Evolutionary conservation across 2,329 filamentous ascomycete genomes (phyloP).

Genomic region (Botrytis squamosa): DNA sequence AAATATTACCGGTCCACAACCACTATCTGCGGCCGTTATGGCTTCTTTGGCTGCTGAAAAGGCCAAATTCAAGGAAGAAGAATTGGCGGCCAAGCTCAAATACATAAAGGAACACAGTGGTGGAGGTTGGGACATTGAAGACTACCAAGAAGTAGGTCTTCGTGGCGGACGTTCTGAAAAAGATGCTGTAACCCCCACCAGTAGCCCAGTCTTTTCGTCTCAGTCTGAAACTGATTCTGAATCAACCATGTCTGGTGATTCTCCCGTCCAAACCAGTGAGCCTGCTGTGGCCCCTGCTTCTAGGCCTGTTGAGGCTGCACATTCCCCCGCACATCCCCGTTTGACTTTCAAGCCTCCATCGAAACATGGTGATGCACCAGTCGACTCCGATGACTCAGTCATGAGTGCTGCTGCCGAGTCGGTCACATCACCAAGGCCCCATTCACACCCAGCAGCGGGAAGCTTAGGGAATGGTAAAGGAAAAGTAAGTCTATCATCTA

Average conservation of each 20-base stretch:
- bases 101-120: neutral
- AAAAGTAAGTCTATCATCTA: neutral
- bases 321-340: neutral
- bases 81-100: neutral
- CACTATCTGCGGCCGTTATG: neutral
- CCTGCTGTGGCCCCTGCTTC: neutral
- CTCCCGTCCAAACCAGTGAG: neutral
- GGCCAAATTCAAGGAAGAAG: neutral
- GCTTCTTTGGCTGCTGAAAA: neutral
- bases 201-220: neutral
- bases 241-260: neutral
- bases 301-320: neutral
- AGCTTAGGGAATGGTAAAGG: neutral
- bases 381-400: neutral
- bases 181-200: neutral
- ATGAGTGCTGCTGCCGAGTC: too few relatives aligned
- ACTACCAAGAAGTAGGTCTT: neutral
- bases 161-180: neutral
- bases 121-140: neutral
- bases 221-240: neutral
- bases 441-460: too few relatives aligned
- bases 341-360: neutral
- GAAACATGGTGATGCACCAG: neutral
- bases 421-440: too few relatives aligned
- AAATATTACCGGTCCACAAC: fast-evolving